phyloP scores from a whole-genome alignment of 2,329 filamentous ascomycete genomes.

The Neonectria ditissima region DNA sequence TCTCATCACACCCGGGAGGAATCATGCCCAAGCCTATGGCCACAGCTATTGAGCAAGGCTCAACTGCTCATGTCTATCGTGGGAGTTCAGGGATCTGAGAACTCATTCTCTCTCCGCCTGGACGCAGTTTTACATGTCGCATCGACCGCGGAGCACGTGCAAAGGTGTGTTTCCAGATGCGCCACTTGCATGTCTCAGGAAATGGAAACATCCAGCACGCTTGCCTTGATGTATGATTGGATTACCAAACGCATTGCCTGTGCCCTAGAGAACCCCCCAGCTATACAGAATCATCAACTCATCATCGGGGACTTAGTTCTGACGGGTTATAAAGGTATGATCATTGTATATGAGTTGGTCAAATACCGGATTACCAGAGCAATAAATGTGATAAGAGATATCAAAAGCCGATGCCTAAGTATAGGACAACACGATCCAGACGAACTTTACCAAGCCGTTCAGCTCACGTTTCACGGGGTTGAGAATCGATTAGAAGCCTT shows the following conservation, averaged over 20 bases:
- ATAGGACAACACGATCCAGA: conserved; percentile 12
- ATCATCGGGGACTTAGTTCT: conserved; percentile 12
- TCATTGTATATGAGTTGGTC: conserved; percentile 12
- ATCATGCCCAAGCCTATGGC: conserved; percentile 15
- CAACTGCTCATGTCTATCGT: conserved; percentile 13
- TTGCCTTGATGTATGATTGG: conserved; percentile 18
- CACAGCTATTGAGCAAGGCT: conserved; percentile 12
- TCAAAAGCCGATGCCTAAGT: conserved; percentile 5
- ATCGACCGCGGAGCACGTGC: conserved; percentile 13
- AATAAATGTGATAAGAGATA: conserved; percentile 8
- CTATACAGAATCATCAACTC: conserved; percentile 16
- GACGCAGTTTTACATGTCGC: conserved; percentile 14
- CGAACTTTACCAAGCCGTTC: conserved; percentile 7
- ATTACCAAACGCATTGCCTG: conserved; percentile 12
- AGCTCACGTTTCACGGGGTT: conserved; percentile 13
- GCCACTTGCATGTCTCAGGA: conserved; percentile 12
- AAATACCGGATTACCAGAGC: conserved; percentile 8
- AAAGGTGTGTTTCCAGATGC: conserved; percentile 13
- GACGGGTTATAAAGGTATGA: conserved; percentile 9
- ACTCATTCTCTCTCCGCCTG: conserved; percentile 11
- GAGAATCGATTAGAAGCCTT: conserved; percentile 10
- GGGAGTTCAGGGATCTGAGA: conserved; percentile 11
- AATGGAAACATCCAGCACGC: conserved; percentile 10
- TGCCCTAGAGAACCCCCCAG: conserved; percentile 4
- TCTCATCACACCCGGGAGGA: conserved; percentile 9